phyloP scores from a whole-genome alignment of 208 protist genomes.

The Herpetomonas samuelpessoai region DNA sequence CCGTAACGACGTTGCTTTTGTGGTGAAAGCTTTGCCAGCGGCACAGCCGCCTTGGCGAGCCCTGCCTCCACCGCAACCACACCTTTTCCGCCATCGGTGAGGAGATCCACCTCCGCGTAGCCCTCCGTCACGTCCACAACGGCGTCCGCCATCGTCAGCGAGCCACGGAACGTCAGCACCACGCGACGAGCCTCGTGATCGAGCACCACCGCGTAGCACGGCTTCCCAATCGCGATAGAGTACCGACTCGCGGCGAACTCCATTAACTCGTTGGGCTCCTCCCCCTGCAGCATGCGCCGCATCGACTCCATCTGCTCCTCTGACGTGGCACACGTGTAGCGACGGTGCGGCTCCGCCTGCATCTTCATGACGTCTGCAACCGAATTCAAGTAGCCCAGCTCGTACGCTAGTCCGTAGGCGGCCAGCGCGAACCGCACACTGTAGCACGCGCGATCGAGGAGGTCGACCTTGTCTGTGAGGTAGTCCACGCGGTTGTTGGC shows the following conservation, averaged over 20 bases:
- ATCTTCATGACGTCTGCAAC: constrained; percentile 38
- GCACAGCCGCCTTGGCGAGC: neutral
- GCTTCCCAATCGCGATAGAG: constrained; percentile 32
- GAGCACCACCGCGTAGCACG: constrained; percentile 58
- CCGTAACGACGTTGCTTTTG: neutral
- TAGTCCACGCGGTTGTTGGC: constrained; percentile 1
- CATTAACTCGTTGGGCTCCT: constrained; percentile 35
- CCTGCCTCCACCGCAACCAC: constrained; percentile 3
- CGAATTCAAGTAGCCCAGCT: constrained; percentile 72
- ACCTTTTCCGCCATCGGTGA: neutral
- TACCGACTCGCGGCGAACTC: constrained; percentile 70
- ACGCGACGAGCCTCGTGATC: constrained; percentile 60
- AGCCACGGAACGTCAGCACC: constrained; percentile 71
- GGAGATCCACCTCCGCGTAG: constrained; percentile 49
- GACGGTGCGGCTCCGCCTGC: constrained; percentile 51
- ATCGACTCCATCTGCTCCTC: constrained; percentile 72
- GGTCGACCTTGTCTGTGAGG: constrained; percentile 15
- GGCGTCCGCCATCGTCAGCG: constrained; percentile 54
- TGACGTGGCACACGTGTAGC: constrained; percentile 57
- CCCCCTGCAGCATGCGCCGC: constrained; percentile 71
- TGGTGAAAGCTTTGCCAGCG: constrained; percentile 2
- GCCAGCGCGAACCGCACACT: constrained; percentile 62
- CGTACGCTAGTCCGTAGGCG: constrained; percentile 73
- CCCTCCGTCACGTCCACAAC: constrained; percentile 52
- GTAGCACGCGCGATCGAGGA: constrained; percentile 42